Conservation (phyloP, 148 eudicot species). For the Rhododendron ferrugineum region DNA sequence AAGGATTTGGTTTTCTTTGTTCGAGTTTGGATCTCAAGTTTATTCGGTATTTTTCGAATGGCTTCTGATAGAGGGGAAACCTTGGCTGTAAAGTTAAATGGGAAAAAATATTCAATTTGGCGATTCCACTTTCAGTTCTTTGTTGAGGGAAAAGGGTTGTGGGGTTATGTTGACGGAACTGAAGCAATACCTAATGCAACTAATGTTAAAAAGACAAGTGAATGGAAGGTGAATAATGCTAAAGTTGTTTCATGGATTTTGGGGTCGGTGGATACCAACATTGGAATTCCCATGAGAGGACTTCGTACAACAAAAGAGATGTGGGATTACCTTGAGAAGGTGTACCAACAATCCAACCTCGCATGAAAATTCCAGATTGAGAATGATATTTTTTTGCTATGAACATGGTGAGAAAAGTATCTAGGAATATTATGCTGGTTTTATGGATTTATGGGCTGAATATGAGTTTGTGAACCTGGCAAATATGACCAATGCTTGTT, state of each 20-base stretch:
- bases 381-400: too few relatives aligned
- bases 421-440: too few relatives aligned
- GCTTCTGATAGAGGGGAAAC: too few relatives aligned
- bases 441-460: too few relatives aligned
- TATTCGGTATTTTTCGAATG: too few relatives aligned
- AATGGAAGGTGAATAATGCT: not conserved
- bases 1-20: too few relatives aligned
- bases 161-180: not conserved
- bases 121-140: not conserved
- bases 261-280: not conserved
- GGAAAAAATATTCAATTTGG: not conserved
- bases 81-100: not conserved
- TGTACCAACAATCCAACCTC: not conserved
- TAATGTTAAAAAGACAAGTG: too few relatives aligned
- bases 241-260: not conserved
- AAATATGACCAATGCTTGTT: too few relatives aligned
- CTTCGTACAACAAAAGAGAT: not conserved
- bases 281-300: not conserved
- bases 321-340: not conserved
- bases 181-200: too few relatives aligned
- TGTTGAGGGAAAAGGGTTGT: not conserved
- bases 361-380: not conserved
- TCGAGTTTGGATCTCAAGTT: too few relatives aligned
- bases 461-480: too few relatives aligned
- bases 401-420: too few relatives aligned